Evolutionary conservation across 2,329 filamentous ascomycete species (phyloP), one percentile per base, ranked within the genome.

Genomic region (Thielaviopsis ethacetica): DNA sequence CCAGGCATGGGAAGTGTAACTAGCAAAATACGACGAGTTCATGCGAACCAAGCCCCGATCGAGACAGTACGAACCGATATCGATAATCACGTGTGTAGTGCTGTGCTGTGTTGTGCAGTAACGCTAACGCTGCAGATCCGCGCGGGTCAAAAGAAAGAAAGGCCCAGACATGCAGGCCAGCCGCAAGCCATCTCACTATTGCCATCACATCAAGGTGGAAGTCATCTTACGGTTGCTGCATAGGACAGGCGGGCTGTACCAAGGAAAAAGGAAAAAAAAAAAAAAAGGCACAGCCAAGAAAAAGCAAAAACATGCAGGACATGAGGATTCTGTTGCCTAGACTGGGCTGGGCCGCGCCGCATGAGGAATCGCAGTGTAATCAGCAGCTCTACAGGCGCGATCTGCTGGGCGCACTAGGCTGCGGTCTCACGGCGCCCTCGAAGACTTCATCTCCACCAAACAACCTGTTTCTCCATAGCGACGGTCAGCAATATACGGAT

Each of bases 391-490:
- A 49, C 41, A 41, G 15, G 21, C 27, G 53, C 62, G 60, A 62
- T 62, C 54, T 63, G 62, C 62, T 12, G n/a, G 24, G 12, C 47
- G n/a, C 56, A 15, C n/a, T 27, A 30, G 17, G 26, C 17, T 44
- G 49, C 10, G 34, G 26, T 24, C 27, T 44, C 15, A 44, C 56
- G 26, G 30, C 50, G 13, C 24, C 41, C 13, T 26, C 50, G 26
- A 59, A 59, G n/a, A 53, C 57, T 50, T 59, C 57, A 44, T 59
- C 57, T 15, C 57, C 57, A 41, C 41, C 50, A 58, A 57, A 60
- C 38, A 50, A 59, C 61, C 62, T 62, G 58, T 59, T 55, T 49
- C 44, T 49, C 44, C 44, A 49, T 19, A 13, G 17, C 21, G 4
- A 21, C 2, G n/a, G 19, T 49, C 44, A 49, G 44, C 44, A 49